Evolutionary conservation across 148 eudicot genomes (phyloP).

Genomic region (Cornus kousa): DNA sequence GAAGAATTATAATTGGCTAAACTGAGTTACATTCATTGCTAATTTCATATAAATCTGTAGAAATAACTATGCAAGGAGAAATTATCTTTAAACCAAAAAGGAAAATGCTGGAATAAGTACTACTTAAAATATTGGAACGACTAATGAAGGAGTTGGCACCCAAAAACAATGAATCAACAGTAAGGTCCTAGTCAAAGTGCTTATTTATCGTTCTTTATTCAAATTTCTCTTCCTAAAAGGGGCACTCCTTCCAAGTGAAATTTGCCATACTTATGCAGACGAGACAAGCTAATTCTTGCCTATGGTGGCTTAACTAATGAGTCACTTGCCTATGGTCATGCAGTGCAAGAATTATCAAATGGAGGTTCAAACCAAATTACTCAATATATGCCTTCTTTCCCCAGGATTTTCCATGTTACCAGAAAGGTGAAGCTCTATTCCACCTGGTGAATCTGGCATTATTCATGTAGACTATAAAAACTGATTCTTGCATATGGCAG

Average conservation of each 20-base stretch:
- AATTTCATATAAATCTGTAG: not conserved
- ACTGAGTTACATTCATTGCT: not conserved
- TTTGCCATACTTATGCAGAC: too few relatives aligned
- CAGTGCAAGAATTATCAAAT: too few relatives aligned
- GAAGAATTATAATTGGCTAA: not conserved
- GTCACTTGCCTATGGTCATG: too few relatives aligned
- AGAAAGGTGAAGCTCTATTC: too few relatives aligned
- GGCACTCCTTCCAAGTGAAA: too few relatives aligned
- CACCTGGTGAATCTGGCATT: too few relatives aligned
- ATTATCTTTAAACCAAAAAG: not conserved
- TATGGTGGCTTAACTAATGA: too few relatives aligned
- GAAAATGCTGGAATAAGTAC: not conserved
- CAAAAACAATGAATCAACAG: not conserved
- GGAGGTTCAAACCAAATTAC: too few relatives aligned
- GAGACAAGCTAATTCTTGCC: too few relatives aligned
- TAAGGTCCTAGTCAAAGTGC: not conserved
- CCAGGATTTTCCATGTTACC: too few relatives aligned
- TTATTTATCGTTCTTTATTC: not conserved
- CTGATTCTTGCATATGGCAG: not conserved
- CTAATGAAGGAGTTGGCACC: not conserved
- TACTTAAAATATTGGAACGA: not conserved
- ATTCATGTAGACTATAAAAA: not conserved
- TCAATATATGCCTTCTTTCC: too few relatives aligned
- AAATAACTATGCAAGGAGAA: not conserved
- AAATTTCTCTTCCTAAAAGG: too few relatives aligned